Evolutionary conservation across 148 eudicot genomes (phyloP).

Genomic region (Cornus controversa): DNA sequence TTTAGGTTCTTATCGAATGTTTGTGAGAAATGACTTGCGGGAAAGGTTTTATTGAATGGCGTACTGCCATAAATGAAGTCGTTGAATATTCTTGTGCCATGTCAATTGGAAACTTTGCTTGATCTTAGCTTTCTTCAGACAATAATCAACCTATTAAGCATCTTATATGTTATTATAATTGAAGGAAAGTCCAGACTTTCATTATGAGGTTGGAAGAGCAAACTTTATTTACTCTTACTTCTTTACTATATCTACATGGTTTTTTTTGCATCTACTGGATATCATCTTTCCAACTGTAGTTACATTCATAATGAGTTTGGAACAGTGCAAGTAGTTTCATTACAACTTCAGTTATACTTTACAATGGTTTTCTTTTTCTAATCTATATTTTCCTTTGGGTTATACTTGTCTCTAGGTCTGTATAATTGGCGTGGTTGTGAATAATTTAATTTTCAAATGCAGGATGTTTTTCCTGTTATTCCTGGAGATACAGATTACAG

Average conservation of each 20-base stretch:
- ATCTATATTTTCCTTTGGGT: not conserved
- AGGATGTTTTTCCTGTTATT: slow-evolving; percentile 82
- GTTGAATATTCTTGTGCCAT: not conserved
- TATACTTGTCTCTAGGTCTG: not conserved
- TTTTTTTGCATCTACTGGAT: not conserved
- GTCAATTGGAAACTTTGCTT: not conserved
- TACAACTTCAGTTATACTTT: not conserved
- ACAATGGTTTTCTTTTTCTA: not conserved
- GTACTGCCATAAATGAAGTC: not conserved
- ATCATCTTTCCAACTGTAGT: not conserved
- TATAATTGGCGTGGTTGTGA: not conserved
- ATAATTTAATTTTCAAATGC: slow-evolving; percentile 19
- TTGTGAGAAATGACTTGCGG: not conserved
- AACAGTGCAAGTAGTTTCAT: not conserved
- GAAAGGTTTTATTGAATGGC: not conserved
- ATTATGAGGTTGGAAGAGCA: too few relatives aligned
- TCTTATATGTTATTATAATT: too few relatives aligned
- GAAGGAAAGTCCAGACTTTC: too few relatives aligned
- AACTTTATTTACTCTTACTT: too few relatives aligned
- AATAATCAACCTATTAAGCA: too few relatives aligned
- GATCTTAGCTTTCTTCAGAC: too few relatives aligned
- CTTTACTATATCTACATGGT: not conserved
- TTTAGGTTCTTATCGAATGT: not conserved
- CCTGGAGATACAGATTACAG: slow-evolving; percentile 99
- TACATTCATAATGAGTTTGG: not conserved